Evolutionary conservation across 2,329 filamentous ascomycete genomes (phyloP).

Genomic region (Phialocephala sp.): DNA sequence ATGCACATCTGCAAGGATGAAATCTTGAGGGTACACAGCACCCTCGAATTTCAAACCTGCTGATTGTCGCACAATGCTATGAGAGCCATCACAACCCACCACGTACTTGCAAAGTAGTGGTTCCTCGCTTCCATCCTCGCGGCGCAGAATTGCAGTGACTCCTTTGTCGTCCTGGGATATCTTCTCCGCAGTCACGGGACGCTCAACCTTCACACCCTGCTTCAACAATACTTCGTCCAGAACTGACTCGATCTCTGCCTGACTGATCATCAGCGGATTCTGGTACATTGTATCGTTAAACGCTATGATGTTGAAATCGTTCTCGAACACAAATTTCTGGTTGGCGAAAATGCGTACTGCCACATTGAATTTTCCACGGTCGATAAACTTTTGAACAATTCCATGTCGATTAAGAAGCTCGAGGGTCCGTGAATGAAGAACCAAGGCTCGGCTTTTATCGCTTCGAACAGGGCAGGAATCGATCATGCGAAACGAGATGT

Average conservation of each 20-base stretch:
- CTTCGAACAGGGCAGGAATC: constrained; percentile 44
- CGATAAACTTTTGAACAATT: constrained; percentile 46
- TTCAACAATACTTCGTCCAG: constrained; percentile 40
- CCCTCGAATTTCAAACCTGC: constrained; percentile 50
- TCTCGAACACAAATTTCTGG: constrained; percentile 40
- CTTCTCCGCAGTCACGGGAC: constrained; percentile 39
- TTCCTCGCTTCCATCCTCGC: constrained; percentile 33
- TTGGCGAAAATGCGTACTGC: constrained; percentile 49
- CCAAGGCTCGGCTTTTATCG: constrained; percentile 50
- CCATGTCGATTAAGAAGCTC: constrained; percentile 56
- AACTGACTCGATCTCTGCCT: constrained; percentile 45
- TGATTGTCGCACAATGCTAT: constrained; percentile 52
- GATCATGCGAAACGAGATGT: constrained; percentile 47
- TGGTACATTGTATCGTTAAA: constrained; percentile 43
- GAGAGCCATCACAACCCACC: constrained; percentile 59
- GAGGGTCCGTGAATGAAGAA: constrained; percentile 55
- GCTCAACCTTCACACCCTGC: constrained; percentile 41
- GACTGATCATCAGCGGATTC: constrained; percentile 43
- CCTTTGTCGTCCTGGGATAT: constrained; percentile 42
- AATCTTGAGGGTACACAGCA: constrained; percentile 49
- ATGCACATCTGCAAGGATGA: constrained; percentile 51
- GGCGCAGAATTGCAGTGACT: constrained; percentile 39
- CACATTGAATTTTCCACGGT: constrained; percentile 45
- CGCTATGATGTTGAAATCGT: constrained; percentile 41
- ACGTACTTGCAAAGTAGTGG: constrained; percentile 49